Conservation (phyloP, 2,329 filamentous ascomycete species). For the Exophiala sideris region DNA sequence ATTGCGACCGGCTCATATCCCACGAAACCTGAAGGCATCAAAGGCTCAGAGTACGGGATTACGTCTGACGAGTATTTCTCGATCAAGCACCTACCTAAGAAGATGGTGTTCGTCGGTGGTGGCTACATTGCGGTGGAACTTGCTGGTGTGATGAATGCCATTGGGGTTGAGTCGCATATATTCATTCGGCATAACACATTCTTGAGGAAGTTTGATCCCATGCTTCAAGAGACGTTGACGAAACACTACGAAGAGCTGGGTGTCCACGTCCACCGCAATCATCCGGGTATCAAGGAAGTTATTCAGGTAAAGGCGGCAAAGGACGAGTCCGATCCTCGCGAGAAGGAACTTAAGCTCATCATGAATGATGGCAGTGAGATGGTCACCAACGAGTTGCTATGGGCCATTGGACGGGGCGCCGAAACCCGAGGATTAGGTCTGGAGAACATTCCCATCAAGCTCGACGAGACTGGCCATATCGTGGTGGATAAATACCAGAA, state of each 20-base stretch:
- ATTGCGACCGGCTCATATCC: conserved; percentile 50
- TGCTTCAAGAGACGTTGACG: conserved; percentile 52
- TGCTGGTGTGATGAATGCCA: conserved; percentile 49
- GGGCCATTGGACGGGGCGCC: conserved; percentile 49
- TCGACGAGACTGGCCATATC: conserved; percentile 40
- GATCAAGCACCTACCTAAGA: conserved; percentile 49
- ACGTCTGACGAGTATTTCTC: conserved; percentile 52
- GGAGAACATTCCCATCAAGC: conserved; percentile 42
- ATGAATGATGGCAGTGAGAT: conserved; percentile 42
- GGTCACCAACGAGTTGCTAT: conserved; percentile 49
- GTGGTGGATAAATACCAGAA: conserved; percentile 51
- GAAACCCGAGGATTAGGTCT: conserved; percentile 44
- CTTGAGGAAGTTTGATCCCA: conserved; percentile 51
- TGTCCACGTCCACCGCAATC: conserved; percentile 47
- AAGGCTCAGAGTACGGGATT: conserved; percentile 49
- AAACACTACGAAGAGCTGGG: conserved; percentile 49
- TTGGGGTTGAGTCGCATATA: conserved; percentile 50
- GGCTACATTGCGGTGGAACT: conserved; percentile 53
- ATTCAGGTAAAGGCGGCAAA: conserved; percentile 36
- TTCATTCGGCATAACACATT: conserved; percentile 49
- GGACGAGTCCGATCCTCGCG: conserved; percentile 44
- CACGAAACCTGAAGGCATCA: conserved; percentile 39
- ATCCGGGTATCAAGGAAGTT: conserved; percentile 47
- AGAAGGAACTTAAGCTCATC: conserved; percentile 46
- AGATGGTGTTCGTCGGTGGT: conserved; percentile 50